Evolutionary conservation across 768 basidiomycete species (phyloP), one percentile per base, ranked within the genome.

Genomic region (Panaeolus cyanescens): DNA sequence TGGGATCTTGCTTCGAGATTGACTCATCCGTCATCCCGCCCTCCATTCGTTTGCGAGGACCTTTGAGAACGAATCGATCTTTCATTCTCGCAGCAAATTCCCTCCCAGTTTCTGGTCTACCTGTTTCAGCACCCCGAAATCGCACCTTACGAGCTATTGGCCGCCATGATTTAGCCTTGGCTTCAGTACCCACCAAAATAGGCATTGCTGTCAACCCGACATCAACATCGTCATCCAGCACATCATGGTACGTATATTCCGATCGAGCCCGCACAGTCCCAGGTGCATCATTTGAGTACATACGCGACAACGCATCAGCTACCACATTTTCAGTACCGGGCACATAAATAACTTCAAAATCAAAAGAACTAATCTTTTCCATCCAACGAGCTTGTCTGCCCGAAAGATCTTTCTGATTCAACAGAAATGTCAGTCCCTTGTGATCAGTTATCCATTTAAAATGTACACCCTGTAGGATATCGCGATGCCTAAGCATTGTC

Each of bases 321-420:
- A 77, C 40, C 0, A 67, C 57, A 55, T 79, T 80, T 5, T 73
- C 68, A 0, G 33, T 55, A 0, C 80, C 78, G 0, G 65, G 64
- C 0, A 68, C 19, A 22, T 72, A 72, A 0, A 55, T n/a, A 0
- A 72, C 53, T 32, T 68, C 63, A 42, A 70, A 72, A 28, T 63
- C 50, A 34, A 72, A 72, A 2, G 22, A 15, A 1, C 58, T 40
- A 1, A 72, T 63, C 17, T 70, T 70, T n/a, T 78, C 75, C 2
- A 75, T 19, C 80, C 80, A 81, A 0, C 74, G 64, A 0, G 71
- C 73, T 32, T 80, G 79, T 1, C 75, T 60, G 0, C 68, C 68
- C 0, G 75, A 76, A 12, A 80, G 33, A 5, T 77, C 64, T 17
- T 63, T 65, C 56, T 81, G 79, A 0, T 58, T 64, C 17, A 72